Evolutionary conservation across 2,329 filamentous ascomycete genomes (phyloP).

Genomic region (Chrysoporthe puriensis): DNA sequence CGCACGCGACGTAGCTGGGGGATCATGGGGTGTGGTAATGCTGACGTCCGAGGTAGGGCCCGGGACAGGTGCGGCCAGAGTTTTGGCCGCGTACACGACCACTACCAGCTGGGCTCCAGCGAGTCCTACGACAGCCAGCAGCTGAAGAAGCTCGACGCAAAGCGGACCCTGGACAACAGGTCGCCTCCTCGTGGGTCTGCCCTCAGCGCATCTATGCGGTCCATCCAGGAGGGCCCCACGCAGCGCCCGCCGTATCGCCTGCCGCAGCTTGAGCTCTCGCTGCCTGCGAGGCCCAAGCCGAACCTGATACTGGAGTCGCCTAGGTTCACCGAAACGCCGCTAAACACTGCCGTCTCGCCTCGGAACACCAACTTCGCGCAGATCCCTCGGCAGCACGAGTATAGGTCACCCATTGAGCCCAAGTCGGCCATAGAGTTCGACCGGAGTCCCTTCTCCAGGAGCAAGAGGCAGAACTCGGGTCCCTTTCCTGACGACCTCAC

Average conservation of each 20-base stretch:
- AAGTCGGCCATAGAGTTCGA: conserved; percentile 46
- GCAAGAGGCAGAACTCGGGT: conserved; percentile 54
- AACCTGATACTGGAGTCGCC: conserved; percentile 49
- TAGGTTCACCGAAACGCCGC: conserved; percentile 49
- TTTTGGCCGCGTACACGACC: conserved; percentile 52
- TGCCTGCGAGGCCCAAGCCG: conserved; percentile 49
- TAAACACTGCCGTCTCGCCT: conserved; percentile 53
- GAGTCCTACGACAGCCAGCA: conserved; percentile 52
- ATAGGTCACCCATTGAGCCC: conserved; percentile 48
- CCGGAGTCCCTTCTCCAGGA: conserved; percentile 49
- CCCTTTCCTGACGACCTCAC: conserved; percentile 49
- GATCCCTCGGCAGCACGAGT: conserved; percentile 39
- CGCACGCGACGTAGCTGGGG: too few relatives aligned
- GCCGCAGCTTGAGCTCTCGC: conserved; percentile 49
- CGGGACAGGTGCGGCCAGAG: conserved; percentile 46
- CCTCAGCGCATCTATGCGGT: conserved; percentile 42
- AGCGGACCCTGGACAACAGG: conserved; percentile 48
- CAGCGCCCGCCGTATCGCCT: conserved; percentile 44
- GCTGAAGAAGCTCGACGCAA: conserved; percentile 59
- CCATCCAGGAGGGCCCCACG: conserved; percentile 33
- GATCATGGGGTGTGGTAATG: too few relatives aligned
- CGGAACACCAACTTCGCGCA: conserved; percentile 48
- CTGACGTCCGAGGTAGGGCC: conserved; percentile 38
- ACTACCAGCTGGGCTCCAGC: conserved; percentile 51
- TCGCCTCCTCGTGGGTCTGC: conserved; percentile 49